Evolutionary conservation across 2,329 filamentous ascomycete genomes (phyloP).

Genomic region (Sporothrix dimorphospora): DNA sequence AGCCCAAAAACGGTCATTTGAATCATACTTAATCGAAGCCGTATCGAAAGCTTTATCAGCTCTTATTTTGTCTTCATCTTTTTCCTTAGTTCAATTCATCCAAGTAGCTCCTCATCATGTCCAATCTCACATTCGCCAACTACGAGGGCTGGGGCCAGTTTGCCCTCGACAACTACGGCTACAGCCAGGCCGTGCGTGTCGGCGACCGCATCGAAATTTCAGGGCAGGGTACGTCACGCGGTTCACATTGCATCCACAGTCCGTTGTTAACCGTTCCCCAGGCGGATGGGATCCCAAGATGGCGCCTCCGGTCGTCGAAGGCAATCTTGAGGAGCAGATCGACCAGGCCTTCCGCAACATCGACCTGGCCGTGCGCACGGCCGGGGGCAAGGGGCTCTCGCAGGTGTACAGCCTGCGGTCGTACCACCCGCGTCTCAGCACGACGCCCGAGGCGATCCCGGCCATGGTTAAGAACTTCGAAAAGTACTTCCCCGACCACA

Average conservation of each 20-base stretch:
- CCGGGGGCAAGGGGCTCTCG: constrained; percentile 46
- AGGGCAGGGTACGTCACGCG: constrained; percentile 44
- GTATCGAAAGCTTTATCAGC: no score
- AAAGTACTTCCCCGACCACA: constrained; percentile 56
- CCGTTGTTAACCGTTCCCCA: not conserved
- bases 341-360: constrained; percentile 57
- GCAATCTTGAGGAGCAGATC: constrained; percentile 41
- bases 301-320: constrained; percentile 33
- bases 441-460: constrained; percentile 44
- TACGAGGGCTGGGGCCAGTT: constrained; percentile 43
- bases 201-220: constrained; percentile 52
- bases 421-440: constrained; percentile 43
- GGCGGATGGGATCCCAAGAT: constrained; percentile 32
- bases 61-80: no score
- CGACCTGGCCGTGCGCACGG: constrained; percentile 50
- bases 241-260: not conserved
- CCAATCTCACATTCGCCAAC: constrained; percentile 54
- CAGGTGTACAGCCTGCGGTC: constrained; percentile 45
- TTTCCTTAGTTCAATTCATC: no score
- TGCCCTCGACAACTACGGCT: constrained; percentile 41
- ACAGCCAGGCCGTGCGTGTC: constrained; percentile 54
- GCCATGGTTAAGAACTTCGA: constrained; percentile 52
- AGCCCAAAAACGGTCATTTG: no score
- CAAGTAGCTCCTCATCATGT: constrained; percentile 60
- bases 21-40: not conserved